Percentiles rank a stretch among this genome's conserved stretches.
These are phyloP conservation scores for Pyrrhoderma lamaoense DNA, from an alignment of 1,284 basidiomycete genomes.

Conservation along the genomic window DNA sequence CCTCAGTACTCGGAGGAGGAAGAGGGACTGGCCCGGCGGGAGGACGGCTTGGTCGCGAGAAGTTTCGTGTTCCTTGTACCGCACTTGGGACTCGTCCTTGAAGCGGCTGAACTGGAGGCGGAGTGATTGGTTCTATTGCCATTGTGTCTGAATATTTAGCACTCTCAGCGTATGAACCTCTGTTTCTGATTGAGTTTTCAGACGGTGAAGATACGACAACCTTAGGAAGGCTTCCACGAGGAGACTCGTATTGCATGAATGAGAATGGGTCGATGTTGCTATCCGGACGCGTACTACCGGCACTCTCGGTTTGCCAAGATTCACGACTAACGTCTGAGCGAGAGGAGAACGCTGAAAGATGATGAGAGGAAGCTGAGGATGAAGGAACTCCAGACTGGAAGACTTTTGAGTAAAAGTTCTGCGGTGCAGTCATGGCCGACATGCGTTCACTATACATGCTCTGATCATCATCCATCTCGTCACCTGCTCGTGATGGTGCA, in stretches of 20 bases:
- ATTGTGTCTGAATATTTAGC: neutral
- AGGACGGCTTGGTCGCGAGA: slow-evolving; percentile 44
- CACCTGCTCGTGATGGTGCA: slow-evolving; percentile 11
- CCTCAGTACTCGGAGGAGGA: slow-evolving; percentile 31
- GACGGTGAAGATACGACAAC: slow-evolving; percentile 39
- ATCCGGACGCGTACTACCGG: slow-evolving; percentile 18
- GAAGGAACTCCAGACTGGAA: slow-evolving; percentile 9
- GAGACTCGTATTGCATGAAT: slow-evolving; percentile 37
- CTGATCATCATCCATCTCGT: slow-evolving; percentile 11
- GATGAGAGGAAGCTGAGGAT: slow-evolving; percentile 7
- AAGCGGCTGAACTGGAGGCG: slow-evolving; percentile 11
- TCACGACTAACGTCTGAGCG: slow-evolving; percentile 21
- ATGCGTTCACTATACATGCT: slow-evolving; percentile 17
- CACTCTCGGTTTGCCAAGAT: slow-evolving; percentile 21
- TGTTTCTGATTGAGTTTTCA: slow-evolving; percentile 18
- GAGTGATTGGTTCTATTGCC: slow-evolving; percentile 9
- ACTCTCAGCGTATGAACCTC: neutral
- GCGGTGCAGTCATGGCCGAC: slow-evolving; percentile 5
- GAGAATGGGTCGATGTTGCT: slow-evolving; percentile 18
- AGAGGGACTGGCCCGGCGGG: neutral
- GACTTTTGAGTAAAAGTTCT: slow-evolving; percentile 12
- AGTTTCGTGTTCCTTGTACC: slow-evolving; percentile 38
- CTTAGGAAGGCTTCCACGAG: slow-evolving; percentile 35
- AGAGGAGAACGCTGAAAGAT: slow-evolving; percentile 9
- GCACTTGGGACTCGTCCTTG: slow-evolving; percentile 25